Conservation (phyloP, 1,284 basidiomycete species). For the Gomphus bonarii region DNA sequence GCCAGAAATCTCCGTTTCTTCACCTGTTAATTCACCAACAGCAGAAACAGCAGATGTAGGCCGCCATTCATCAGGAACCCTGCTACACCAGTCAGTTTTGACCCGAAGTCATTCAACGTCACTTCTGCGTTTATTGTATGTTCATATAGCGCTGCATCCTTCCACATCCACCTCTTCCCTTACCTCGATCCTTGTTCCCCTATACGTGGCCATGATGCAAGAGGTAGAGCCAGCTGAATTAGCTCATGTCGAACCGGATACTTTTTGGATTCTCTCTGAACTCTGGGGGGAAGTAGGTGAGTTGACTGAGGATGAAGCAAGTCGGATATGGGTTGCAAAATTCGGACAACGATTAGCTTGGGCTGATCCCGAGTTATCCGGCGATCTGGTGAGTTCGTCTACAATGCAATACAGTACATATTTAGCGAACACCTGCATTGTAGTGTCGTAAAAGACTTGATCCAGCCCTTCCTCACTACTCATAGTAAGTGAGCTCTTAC, state of each 20-base stretch:
- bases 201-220: slow-evolving; percentile 52
- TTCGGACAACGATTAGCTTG: slow-evolving; percentile 51
- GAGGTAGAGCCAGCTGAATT: slow-evolving; percentile 52
- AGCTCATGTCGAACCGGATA: slow-evolving; percentile 64
- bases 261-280: slow-evolving; percentile 72
- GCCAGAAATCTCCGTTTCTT: slow-evolving; percentile 22
- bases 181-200: slow-evolving; percentile 53
- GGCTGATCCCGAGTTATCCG: slow-evolving; percentile 55
- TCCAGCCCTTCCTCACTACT: slow-evolving; percentile 67
- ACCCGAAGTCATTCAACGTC: slow-evolving; percentile 40
- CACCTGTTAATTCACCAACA: slow-evolving; percentile 14
- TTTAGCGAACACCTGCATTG: background rate
- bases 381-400: slow-evolving; percentile 40
- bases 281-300: slow-evolving; percentile 64
- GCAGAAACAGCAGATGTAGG: background rate
- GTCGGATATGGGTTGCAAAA: slow-evolving; percentile 49
- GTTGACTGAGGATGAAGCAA: slow-evolving; percentile 54
- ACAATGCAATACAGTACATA: background rate
- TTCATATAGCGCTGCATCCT: slow-evolving; percentile 63
- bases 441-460: slow-evolving; percentile 44
- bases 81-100: background rate
- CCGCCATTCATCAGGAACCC: background rate
- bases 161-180: slow-evolving; percentile 57
- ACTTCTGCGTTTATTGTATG: slow-evolving; percentile 58
- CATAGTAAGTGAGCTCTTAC: slow-evolving; percentile 48